Conservation (phyloP, 805 yeast species). For the Ogataea methylovora region DNA sequence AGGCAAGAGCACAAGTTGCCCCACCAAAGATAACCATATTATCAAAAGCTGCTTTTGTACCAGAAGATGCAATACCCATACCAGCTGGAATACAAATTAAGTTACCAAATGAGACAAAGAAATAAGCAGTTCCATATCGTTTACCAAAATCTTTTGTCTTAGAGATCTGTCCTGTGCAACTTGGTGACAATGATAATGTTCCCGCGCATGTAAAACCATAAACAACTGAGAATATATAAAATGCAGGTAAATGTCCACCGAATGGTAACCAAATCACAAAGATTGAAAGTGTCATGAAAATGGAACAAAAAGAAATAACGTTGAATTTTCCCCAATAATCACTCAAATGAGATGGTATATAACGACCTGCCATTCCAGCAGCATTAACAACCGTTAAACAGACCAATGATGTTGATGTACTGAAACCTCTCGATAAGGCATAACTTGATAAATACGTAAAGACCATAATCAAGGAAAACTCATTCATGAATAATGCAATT, state of each 20-base stretch:
- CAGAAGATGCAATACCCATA: constrained; percentile 26
- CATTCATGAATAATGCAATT: constrained; percentile 37
- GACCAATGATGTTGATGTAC: constrained; percentile 31
- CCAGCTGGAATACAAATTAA: constrained; percentile 43
- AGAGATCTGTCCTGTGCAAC: constrained; percentile 62
- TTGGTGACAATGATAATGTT: constrained; percentile 58
- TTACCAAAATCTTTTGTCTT: constrained; percentile 60
- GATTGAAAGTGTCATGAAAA: constrained; percentile 34
- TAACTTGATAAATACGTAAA: constrained; percentile 52
- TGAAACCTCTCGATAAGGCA: constrained; percentile 41
- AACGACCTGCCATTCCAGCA: constrained; percentile 37
- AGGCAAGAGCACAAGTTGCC: constrained; percentile 17
- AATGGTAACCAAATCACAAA: constrained; percentile 58
- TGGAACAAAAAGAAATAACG: constrained; percentile 29
- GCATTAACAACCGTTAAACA: constrained; percentile 40
- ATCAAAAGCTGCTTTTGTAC: constrained; percentile 18
- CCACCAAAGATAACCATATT: constrained; percentile 27
- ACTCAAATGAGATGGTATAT: constrained; percentile 36
- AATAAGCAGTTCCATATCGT: constrained; percentile 63
- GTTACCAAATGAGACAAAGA: constrained; percentile 34
- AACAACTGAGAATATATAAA: constrained; percentile 44
- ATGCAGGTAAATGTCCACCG: constrained; percentile 33
- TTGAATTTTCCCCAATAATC: constrained; percentile 40
- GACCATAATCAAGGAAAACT: constrained; percentile 44
- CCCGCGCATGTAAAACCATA: constrained; percentile 59